Evolutionary conservation across 106 monocot genomes (phyloP).

Genomic region (Dendrobium chrysotoxum): DNA sequence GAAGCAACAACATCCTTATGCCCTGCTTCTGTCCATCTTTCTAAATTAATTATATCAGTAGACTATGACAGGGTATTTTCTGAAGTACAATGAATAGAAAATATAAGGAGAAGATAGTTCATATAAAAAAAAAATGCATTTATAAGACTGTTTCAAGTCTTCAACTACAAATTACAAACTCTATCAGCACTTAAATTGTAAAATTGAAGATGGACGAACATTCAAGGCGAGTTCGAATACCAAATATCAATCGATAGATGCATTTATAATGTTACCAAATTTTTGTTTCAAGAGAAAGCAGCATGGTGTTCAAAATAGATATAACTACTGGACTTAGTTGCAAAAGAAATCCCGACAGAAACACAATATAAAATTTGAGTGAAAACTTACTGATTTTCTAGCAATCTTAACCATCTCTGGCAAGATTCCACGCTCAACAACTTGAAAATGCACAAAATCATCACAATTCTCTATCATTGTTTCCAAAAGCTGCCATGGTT

Average conservation of each 20-base stretch:
- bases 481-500: slow-evolving; percentile 54
- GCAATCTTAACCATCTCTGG: slow-evolving; percentile 74
- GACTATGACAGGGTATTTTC: not conserved
- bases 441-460: slow-evolving; percentile 72
- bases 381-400: slow-evolving; percentile 45
- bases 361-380: not conserved
- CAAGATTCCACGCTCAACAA: slow-evolving; percentile 59
- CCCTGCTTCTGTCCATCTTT: not conserved
- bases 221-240: not conserved
- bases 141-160: not conserved
- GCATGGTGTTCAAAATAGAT: not conserved
- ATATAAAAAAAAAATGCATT: not conserved
- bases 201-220: not conserved
- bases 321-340: not conserved
- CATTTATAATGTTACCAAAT: not conserved
- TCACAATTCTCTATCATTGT: slow-evolving; percentile 85
- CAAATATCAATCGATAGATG: not conserved
- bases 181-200: not conserved
- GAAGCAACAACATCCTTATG: not conserved
- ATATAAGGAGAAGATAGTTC: not conserved
- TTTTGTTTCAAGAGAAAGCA: not conserved
- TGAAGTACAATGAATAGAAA: not conserved
- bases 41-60: not conserved
- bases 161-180: not conserved
- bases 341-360: not conserved